These are phyloP conservation scores for Peribolospora kevripleyi DNA, from an alignment of 768 basidiomycete species.

Conservation along the genomic window DNA sequence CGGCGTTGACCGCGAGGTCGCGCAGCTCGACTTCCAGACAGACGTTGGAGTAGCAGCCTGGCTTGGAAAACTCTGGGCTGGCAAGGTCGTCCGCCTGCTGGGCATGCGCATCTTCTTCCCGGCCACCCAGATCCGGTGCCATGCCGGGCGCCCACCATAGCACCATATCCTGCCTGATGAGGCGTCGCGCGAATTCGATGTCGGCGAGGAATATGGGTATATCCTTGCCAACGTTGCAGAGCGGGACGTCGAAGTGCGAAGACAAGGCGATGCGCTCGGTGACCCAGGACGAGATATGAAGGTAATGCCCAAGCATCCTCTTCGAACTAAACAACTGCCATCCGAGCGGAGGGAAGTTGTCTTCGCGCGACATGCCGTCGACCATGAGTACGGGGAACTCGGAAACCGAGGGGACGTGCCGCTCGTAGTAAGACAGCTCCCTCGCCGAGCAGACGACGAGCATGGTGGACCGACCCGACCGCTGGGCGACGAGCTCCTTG, in stretches of 20 bases:
- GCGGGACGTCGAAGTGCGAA: conserved; percentile 71
- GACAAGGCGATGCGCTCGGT: conserved; percentile 55
- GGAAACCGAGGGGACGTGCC: conserved; percentile 37
- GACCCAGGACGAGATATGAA: conserved; percentile 53
- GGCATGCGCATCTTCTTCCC: conserved; percentile 55
- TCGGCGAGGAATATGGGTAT: conserved; percentile 70
- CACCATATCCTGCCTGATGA: conserved; percentile 66
- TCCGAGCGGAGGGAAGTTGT: conserved; percentile 53
- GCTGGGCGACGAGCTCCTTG: conserved; percentile 55
- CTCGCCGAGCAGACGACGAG: conserved; percentile 68
- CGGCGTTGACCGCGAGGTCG: conserved; percentile 79
- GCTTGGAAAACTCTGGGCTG: conserved; percentile 56
- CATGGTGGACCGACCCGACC: conserved; percentile 27
- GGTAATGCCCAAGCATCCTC: conserved; percentile 64
- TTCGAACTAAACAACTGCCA: conserved; percentile 66
- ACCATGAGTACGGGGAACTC: conserved; percentile 75
- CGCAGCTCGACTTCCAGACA: conserved; percentile 71
- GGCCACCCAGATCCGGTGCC: conserved; percentile 75
- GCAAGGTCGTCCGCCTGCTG: conserved; percentile 40
- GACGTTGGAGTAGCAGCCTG: conserved; percentile 78
- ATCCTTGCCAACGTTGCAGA: conserved; percentile 73
- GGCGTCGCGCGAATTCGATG: conserved; percentile 64
- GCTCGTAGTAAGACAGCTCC: conserved; percentile 60
- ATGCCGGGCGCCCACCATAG: conserved; percentile 91
- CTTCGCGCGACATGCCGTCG: conserved; percentile 31